phyloP scores from a whole-genome alignment of 805 yeast genomes.

The Spathaspora sp. region DNA sequence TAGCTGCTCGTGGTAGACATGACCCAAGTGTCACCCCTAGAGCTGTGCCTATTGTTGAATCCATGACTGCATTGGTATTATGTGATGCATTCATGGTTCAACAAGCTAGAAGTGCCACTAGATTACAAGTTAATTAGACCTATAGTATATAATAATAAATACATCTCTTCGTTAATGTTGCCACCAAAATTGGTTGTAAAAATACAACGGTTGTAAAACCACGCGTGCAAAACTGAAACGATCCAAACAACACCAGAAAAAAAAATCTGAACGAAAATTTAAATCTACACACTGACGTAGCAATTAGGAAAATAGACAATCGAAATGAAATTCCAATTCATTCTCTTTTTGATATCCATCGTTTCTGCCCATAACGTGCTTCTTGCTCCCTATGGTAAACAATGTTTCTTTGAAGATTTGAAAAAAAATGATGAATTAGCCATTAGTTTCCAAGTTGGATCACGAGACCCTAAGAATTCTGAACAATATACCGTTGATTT shows the following conservation, averaged over 20 bases:
- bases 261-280: background rate
- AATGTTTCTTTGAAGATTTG: constrained; percentile 83
- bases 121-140: background rate
- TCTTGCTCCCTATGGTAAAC: constrained; percentile 77
- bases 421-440: constrained; percentile 83
- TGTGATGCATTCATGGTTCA: constrained; percentile 86
- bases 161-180: too few species aligned
- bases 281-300: background rate
- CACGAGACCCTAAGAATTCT: constrained; percentile 70
- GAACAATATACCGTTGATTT: constrained; percentile 69
- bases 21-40: constrained; percentile 98
- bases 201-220: too few species aligned
- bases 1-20: constrained; percentile 97
- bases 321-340: background rate
- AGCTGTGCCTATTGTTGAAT: constrained; percentile 97
- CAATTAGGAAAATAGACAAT: background rate
- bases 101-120: constrained; percentile 62
- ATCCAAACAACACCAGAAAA: background rate
- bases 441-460: constrained; percentile 89
- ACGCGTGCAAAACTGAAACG: background rate
- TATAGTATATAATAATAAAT: background rate
- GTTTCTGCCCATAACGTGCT: constrained; percentile 72
- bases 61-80: constrained; percentile 94
- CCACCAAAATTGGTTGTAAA: too few species aligned
- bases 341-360: constrained; percentile 10